These are phyloP conservation scores for Peltaster fructicola DNA, from an alignment of 2,329 filamentous ascomycete genomes.

Conservation along the genomic window DNA sequence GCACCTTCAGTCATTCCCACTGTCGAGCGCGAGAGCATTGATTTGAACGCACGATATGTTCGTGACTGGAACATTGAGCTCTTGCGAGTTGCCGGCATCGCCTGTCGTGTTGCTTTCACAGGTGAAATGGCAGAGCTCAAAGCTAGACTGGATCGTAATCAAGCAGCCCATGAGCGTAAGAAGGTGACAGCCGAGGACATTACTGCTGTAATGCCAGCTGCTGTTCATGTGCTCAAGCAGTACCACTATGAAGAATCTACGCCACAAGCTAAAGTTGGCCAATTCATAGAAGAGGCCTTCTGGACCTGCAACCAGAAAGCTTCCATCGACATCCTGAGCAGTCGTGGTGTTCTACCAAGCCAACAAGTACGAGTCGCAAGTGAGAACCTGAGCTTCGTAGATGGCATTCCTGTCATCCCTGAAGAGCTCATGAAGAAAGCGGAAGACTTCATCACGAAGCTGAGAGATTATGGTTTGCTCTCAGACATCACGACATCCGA, in stretches of 20 bases:
- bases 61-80: constrained; percentile 92
- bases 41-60: constrained; percentile 88
- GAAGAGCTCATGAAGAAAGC: constrained; percentile 51
- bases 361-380: constrained; percentile 61
- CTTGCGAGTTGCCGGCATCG: constrained; percentile 74
- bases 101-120: constrained; percentile 71
- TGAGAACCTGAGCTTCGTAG: constrained; percentile 60
- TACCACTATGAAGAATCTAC: constrained; percentile 85
- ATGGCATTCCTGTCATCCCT: constrained; percentile 73
- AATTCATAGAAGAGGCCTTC: constrained; percentile 84
- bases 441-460: constrained; percentile 56
- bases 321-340: constrained; percentile 76
- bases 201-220: constrained; percentile 53
- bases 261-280: constrained; percentile 64
- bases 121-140: constrained; percentile 71
- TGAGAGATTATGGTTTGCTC: constrained; percentile 75
- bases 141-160: constrained; percentile 26
- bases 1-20: constrained; percentile 93
- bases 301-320: constrained; percentile 79
- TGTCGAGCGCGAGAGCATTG: constrained; percentile 90
- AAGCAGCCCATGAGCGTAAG: constrained; percentile 14
- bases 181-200: constrained; percentile 46
- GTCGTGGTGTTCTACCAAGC: constrained; percentile 69
- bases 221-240: constrained; percentile 67
- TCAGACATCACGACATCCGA: constrained; percentile 74